Evolutionary conservation across 148 eudicot species (phyloP).

Genomic region (Chenopodium formosanum): DNA sequence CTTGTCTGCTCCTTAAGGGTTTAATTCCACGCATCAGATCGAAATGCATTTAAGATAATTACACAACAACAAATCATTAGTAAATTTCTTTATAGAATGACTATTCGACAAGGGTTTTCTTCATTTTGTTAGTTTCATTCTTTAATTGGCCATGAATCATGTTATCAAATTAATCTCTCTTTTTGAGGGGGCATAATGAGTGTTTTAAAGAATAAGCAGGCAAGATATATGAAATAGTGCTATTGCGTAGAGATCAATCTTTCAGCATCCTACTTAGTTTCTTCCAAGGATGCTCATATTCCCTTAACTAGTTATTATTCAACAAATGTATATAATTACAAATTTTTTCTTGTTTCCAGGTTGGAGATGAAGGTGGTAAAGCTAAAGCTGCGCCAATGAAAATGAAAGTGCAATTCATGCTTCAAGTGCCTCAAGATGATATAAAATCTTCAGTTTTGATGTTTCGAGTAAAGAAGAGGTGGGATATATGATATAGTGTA

Average conservation of each 20-base stretch:
- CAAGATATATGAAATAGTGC: too few relatives aligned
- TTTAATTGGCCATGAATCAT: too few relatives aligned
- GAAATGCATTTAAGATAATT: too few relatives aligned
- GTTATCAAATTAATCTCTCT: too few relatives aligned
- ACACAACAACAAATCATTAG: too few relatives aligned
- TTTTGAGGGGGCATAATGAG: too few relatives aligned
- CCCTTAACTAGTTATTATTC: background rate
- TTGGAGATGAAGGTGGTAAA: slow-evolving; percentile 86
- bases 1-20: background rate
- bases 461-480: slow-evolving; percentile 94
- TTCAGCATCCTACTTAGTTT: background rate
- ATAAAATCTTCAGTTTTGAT: slow-evolving; percentile 69
- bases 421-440: slow-evolving; percentile 93
- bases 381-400: slow-evolving; percentile 87
- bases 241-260: too few relatives aligned
- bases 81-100: too few relatives aligned
- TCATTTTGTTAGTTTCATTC: too few relatives aligned
- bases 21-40: background rate
- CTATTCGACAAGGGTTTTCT: too few relatives aligned
- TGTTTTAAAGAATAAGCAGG: too few relatives aligned
- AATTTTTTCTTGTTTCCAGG: slow-evolving; percentile 37
- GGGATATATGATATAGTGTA: slow-evolving; percentile 58
- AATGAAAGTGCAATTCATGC: slow-evolving; percentile 89
- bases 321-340: background rate
- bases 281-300: background rate